phyloP scores from a whole-genome alignment of 2,329 filamentous ascomycete species.

The Penicillium nordicum region DNA sequence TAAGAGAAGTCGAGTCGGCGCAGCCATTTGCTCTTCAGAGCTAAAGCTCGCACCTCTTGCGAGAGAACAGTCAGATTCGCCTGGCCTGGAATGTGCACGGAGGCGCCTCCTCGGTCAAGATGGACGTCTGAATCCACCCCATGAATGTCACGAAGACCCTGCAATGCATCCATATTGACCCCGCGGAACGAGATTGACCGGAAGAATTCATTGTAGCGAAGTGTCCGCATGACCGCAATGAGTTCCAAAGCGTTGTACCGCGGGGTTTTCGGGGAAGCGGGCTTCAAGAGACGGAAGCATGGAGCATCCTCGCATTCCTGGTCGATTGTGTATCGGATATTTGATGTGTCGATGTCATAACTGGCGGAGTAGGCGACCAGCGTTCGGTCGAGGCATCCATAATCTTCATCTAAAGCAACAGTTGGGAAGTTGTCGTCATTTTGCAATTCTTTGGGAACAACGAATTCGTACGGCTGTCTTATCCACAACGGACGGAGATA shows the following conservation, averaged over 20 bases:
- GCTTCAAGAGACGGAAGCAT: constrained; percentile 61
- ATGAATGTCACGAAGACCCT: constrained; percentile 57
- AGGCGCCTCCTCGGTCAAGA: constrained; percentile 57
- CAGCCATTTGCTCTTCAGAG: constrained; percentile 62
- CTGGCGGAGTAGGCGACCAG: constrained; percentile 67
- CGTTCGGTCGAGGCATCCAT: constrained; percentile 63
- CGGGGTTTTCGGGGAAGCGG: constrained; percentile 46
- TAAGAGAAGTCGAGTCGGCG: constrained; percentile 64
- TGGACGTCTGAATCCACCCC: constrained; percentile 62
- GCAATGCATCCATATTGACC: constrained; percentile 62
- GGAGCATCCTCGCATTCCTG: constrained; percentile 64
- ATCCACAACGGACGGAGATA: constrained; percentile 65
- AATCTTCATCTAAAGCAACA: constrained; percentile 54
- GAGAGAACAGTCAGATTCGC: constrained; percentile 58
- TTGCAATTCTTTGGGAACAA: constrained; percentile 56
- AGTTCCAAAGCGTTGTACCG: constrained; percentile 61
- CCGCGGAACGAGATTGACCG: constrained; percentile 64
- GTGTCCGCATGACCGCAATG: constrained; percentile 65
- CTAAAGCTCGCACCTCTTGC: constrained; percentile 66
- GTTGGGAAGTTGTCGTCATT: constrained; percentile 49
- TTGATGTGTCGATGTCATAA: constrained; percentile 64
- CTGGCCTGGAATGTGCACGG: constrained; percentile 53
- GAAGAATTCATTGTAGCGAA: constrained; percentile 70
- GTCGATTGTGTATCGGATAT: constrained; percentile 62
- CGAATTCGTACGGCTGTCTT: constrained; percentile 60